Percentiles rank a stretch among this genome's conserved stretches.
Evolutionary conservation across 2,329 filamentous ascomycete species (phyloP).

Genomic region (Pyricularia pennisetigena): DNA sequence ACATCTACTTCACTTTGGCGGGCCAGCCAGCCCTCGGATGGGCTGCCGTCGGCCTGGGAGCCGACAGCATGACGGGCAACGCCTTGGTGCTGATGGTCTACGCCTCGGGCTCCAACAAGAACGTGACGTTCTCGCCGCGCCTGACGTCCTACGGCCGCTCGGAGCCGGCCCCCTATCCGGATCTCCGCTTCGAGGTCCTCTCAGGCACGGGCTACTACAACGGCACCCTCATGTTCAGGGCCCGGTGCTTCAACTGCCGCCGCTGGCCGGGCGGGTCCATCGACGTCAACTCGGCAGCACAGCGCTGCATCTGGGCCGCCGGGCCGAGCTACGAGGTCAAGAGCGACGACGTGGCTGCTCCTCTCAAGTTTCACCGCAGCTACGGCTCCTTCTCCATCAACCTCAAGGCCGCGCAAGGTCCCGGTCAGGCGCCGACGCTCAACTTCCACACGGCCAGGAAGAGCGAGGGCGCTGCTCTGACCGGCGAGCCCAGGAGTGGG

Average conservation of each 20-base stretch:
- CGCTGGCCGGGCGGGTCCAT: slow-evolving; percentile 39
- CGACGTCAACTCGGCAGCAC: slow-evolving; percentile 35
- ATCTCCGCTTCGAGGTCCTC: slow-evolving; percentile 33
- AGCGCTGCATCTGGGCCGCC: slow-evolving; percentile 45
- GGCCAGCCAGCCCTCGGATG: slow-evolving; percentile 35
- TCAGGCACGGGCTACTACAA: slow-evolving; percentile 36
- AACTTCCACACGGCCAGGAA: slow-evolving; percentile 16
- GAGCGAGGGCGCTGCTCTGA: slow-evolving; percentile 24
- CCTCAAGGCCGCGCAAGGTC: slow-evolving; percentile 34
- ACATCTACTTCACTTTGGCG: slow-evolving; percentile 45
- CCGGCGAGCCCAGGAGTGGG: slow-evolving; percentile 12
- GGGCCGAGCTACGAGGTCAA: slow-evolving; percentile 29
- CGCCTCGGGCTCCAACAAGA: slow-evolving; percentile 30
- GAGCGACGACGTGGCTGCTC: slow-evolving; percentile 30
- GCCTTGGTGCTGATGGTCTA: slow-evolving; percentile 48
- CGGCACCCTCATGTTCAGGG: slow-evolving; percentile 35
- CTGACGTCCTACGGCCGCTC: slow-evolving; percentile 32
- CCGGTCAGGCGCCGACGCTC: slow-evolving; percentile 23
- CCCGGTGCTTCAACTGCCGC: slow-evolving; percentile 42
- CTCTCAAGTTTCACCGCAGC: slow-evolving; percentile 39
- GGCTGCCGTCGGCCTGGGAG: slow-evolving; percentile 46
- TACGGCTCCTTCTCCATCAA: slow-evolving; percentile 48
- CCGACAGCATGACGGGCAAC: slow-evolving; percentile 34
- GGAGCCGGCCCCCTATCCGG: slow-evolving; percentile 38
- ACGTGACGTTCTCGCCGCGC: slow-evolving; percentile 47